phyloP scores from a whole-genome alignment of 305 asterid genomes.

The Striga hermonthica region DNA sequence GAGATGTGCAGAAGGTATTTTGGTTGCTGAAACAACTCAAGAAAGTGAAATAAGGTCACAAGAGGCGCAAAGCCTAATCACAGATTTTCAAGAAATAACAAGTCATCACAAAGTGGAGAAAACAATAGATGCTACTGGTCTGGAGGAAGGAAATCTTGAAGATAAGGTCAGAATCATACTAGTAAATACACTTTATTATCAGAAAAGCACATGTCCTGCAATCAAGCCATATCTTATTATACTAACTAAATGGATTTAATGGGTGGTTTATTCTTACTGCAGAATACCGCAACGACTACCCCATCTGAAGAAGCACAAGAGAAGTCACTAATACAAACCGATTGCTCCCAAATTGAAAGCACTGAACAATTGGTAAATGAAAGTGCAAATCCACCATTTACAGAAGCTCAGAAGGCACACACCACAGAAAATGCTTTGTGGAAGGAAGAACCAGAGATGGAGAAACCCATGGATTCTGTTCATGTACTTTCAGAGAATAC shows the following conservation, averaged over 20 bases:
- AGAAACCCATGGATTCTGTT: constrained; percentile 23
- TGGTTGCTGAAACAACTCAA: constrained; percentile 15
- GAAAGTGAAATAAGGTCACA: constrained; percentile 28
- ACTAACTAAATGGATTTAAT: too few relatives aligned
- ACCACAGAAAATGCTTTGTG: constrained; percentile 11
- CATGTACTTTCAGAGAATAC: constrained; percentile 12
- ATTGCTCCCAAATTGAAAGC: not conserved
- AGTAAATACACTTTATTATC: too few relatives aligned
- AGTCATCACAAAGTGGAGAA: constrained; percentile 23
- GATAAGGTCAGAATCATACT: constrained; percentile 25
- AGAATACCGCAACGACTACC: not conserved
- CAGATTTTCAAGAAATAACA: constrained; percentile 27
- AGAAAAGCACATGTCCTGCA: not conserved
- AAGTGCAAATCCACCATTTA: not conserved
- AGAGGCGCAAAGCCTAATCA: constrained; percentile 28
- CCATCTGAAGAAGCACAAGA: not conserved
- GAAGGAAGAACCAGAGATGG: constrained; percentile 9
- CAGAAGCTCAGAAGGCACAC: constrained; percentile 9
- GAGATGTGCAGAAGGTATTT: not conserved
- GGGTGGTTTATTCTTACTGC: constrained; percentile 1
- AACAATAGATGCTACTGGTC: constrained; percentile 22
- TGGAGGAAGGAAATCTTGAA: constrained; percentile 24
- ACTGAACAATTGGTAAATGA: constrained; percentile 2
- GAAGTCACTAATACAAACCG: not conserved
- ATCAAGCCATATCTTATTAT: not conserved